Conservation (phyloP, 1,139 yeast genomes). For the Taiozyma sp. region DNA sequence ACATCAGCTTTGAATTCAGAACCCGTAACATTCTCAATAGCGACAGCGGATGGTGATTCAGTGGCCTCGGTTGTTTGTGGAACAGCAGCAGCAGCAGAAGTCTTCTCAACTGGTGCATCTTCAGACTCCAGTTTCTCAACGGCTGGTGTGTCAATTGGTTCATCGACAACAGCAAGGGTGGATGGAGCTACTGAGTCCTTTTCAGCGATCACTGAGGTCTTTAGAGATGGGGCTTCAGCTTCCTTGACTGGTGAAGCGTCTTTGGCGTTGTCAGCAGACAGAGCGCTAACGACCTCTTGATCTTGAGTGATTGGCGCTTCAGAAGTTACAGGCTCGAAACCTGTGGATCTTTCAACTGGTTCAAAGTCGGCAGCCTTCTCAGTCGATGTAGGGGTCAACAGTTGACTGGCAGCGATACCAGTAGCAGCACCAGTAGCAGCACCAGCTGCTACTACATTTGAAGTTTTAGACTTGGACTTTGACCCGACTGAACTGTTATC, state of each 20-base stretch:
- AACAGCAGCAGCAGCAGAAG: constrained; percentile 1
- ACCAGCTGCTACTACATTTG: constrained; percentile 4
- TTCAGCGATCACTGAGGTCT: background rate
- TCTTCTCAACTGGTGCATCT: background rate
- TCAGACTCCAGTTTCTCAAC: background rate
- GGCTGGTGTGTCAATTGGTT: constrained; percentile 5
- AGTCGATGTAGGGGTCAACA: background rate
- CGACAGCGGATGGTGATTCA: background rate
- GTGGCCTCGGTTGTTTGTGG: background rate
- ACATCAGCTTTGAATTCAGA: constrained; percentile 12
- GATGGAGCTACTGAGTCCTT: constrained; percentile 3
- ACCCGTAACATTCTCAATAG: constrained; percentile 13
- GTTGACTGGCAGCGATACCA: constrained; percentile 1
- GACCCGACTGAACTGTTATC: background rate
- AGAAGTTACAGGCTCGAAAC: background rate
- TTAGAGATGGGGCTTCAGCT: background rate
- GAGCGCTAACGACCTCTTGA: background rate
- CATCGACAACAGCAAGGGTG: constrained; percentile 6
- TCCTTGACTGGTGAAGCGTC: background rate
- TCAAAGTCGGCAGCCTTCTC: background rate
- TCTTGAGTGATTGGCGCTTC: background rate
- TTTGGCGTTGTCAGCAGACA: background rate
- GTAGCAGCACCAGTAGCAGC: constrained; percentile 4
- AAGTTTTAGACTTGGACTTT: background rate
- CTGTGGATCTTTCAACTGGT: background rate